Conservation (phyloP, 192 early-diverging fungal species). For the Gonapodya sp. region DNA sequence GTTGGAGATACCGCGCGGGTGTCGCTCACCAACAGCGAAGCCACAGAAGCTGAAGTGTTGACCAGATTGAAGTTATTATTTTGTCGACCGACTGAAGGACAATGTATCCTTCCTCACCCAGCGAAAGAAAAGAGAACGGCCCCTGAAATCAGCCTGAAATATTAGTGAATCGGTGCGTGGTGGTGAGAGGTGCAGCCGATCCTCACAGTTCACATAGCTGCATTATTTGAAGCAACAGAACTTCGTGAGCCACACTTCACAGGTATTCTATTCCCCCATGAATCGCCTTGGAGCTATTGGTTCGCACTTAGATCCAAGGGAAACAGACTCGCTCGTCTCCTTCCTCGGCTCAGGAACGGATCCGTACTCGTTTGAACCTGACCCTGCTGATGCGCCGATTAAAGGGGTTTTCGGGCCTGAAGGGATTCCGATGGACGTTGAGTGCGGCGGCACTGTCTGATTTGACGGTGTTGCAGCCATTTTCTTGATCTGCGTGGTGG, state of each 20-base stretch:
- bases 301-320: background rate
- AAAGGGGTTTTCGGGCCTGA: background rate
- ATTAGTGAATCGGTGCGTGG: too few species aligned
- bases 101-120: background rate
- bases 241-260: too few species aligned
- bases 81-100: background rate
- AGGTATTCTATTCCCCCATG: too few species aligned
- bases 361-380: background rate
- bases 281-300: too few species aligned
- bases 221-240: too few species aligned
- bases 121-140: background rate
- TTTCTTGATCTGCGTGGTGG: too few species aligned
- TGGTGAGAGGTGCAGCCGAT: too few species aligned
- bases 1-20: too few species aligned
- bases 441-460: background rate
- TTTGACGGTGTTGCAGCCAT: background rate
- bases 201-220: too few species aligned
- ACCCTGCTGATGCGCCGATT: background rate
- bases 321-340: background rate
- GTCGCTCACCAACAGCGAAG: background rate
- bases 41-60: background rate
- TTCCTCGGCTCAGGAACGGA: background rate
- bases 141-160: background rate
- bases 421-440: background rate
- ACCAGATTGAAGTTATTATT: background rate